Evolutionary conservation across 1,284 basidiomycete genomes (phyloP), one percentile per base, ranked within the genome.

Genomic region (Leccinum solheimii): DNA sequence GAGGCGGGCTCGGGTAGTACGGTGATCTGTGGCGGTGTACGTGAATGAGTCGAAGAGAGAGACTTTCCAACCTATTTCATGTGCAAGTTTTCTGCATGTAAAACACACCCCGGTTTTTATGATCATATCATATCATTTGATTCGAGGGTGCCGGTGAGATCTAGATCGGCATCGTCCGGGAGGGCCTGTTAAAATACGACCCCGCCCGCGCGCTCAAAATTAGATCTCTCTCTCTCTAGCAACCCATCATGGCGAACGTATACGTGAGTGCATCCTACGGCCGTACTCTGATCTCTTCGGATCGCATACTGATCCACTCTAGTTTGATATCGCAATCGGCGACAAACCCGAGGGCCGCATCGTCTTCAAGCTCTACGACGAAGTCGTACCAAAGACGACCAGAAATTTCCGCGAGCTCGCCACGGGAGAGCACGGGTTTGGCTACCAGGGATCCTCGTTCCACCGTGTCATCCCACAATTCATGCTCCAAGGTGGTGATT

Each of bases 331-430:
- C 73, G 69, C 80, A 21, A 88, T 95, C 73, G 81, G 80, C 69
- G 79, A 76, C 59, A 53, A 76, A 14, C 69, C 79, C 0, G 75
- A 81, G 1, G 94, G 92, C 1, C 84, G 90, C 59, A 89, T 97
- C 75, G 83, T 88, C 62, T 94, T 97, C 81, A 88, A 88, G 76
- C 85, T 98, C 34, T 97, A 84, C 72, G 90, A 92, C 77, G 72
- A 82, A 0, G 77, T 80, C 45, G 86, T 88, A n/a, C 90, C 89
- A 19, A 83, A 79, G 71, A 97, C 95, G 0, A 81, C 91, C 0
- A 83, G 79, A 62, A 98, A 99, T 81, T 98, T 98, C 80, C 89
- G 95, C 59, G 91, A 95, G 71, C 86, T 98, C 26, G 91, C 90
- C 66, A 92, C 92, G 0, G 91, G 92, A 23, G 78, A 90, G 75